phyloP scores from a whole-genome alignment of 306 rosid species.

The Vicia sativa region DNA sequence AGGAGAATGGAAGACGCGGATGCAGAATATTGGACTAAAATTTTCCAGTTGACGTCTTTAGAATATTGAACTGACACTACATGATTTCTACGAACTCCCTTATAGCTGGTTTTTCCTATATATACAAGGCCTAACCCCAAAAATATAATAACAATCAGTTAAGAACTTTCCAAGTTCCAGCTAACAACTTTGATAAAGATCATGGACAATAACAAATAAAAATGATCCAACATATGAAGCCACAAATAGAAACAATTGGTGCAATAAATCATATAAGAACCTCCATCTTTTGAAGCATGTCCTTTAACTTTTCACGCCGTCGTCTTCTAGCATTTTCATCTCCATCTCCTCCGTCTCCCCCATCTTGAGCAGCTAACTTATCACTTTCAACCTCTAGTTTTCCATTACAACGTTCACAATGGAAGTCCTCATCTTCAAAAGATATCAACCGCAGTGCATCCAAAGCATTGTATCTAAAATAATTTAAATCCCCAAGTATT shows the following conservation, averaged over 20 bases:
- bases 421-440: constrained; percentile 84
- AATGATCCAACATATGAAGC: constrained; percentile 10
- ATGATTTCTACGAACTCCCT: background rate
- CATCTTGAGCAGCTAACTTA: constrained; percentile 84
- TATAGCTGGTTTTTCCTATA: constrained; percentile 6
- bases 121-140: constrained; percentile 8
- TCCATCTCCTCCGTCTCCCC: constrained; percentile 87
- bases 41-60: background rate
- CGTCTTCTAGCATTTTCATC: constrained; percentile 86
- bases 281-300: constrained; percentile 92
- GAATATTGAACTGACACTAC: background rate
- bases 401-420: constrained; percentile 89
- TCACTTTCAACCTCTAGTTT: constrained; percentile 90
- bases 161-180: constrained; percentile 2
- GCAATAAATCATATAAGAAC: constrained; percentile 43
- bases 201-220: constrained; percentile 16
- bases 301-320: constrained; percentile 80
- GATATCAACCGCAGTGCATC: constrained; percentile 85
- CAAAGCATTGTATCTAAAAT: constrained; percentile 81
- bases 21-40: background rate
- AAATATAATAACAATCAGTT: background rate
- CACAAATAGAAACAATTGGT: constrained; percentile 23
- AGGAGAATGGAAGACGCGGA: background rate
- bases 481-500: constrained; percentile 25
- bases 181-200: constrained; percentile 31